phyloP scores from a whole-genome alignment of 2,329 filamentous ascomycete genomes.

The Tolypocladium ophioglossoides region DNA sequence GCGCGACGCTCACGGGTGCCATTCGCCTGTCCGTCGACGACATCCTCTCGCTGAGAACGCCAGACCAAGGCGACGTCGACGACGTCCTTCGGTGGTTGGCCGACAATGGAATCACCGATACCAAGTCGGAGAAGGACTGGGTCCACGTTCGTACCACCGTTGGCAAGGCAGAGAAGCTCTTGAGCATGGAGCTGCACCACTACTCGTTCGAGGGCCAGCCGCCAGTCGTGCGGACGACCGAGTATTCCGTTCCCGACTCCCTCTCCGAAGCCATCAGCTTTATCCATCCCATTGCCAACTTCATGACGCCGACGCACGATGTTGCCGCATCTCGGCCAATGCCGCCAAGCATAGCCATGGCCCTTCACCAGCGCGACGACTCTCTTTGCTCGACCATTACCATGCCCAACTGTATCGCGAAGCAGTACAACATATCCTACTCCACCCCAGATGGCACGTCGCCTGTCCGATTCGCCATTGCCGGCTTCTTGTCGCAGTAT shows the following conservation, averaged over 20 bases:
- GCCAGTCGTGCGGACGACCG: constrained; percentile 30
- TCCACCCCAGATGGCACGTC: constrained; percentile 17
- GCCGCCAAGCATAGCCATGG: neutral
- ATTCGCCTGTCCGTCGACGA: constrained; percentile 25
- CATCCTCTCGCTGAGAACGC: constrained; percentile 22
- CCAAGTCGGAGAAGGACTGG: constrained; percentile 26
- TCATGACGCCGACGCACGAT: constrained; percentile 30
- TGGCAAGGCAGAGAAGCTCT: constrained; percentile 24
- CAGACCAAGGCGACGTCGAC: constrained; percentile 20
- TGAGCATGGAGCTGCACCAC: constrained; percentile 28
- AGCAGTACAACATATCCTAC: constrained; percentile 35
- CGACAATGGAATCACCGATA: constrained; percentile 22
- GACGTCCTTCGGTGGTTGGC: constrained; percentile 31
- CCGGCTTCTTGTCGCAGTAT: constrained; percentile 39
- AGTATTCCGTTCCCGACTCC: constrained; percentile 32
- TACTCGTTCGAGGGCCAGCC: constrained; percentile 28
- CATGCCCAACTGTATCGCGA: constrained; percentile 28
- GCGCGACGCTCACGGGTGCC: constrained; percentile 11
- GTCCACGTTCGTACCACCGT: constrained; percentile 32
- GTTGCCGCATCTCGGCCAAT: constrained; percentile 6
- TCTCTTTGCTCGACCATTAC: constrained; percentile 10
- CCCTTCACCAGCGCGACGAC: neutral
- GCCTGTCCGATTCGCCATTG: constrained; percentile 31
- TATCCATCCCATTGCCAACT: constrained; percentile 37
- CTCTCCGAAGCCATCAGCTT: constrained; percentile 31